Base-by-base conservation (phyloP, 306 rosid genomes). In the Spatholobus suberectus region DNA sequence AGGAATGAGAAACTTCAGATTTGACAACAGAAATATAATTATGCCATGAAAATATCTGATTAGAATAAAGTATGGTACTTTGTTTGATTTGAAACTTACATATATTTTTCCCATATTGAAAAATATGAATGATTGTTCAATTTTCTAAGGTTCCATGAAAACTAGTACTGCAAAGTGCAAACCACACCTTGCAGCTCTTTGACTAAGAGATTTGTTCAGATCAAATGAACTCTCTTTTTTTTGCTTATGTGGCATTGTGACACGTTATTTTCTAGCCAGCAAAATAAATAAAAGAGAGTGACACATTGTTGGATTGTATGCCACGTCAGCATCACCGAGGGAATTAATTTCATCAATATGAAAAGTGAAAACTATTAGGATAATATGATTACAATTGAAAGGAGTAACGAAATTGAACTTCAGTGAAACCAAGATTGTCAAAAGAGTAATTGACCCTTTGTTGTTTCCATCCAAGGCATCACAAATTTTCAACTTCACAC, bases 341-440 rank as follows among this genome's bases (percentile, higher is more conserved):
- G 21, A 67, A 34, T 66, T 34, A 46, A 67, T 66, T 78, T 29
- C 75, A 34, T 66, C 47, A 34, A 52, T 47, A 4, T 59, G 43
- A 51, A 51, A 62, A 62, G 17, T 24, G 67, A 49, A 46, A 77
- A 38, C 55, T 65, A 78, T 12, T 21, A 52, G 75, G 55, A 67
- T 34, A 23, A 37, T 49, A 51, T 21, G 26, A 32, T 51, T 67
- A 37, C 81, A 66, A n/a, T n/a, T n/a, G n/a, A 10, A 59, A 59
- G 71, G 58, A 40, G 32, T 47, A 14, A 51, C 65, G 20, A 46
- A 62, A 29, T 77, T 62, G 35, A 77, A 44, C 29, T 77, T 18
- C 38, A 20, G 74, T 65, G 51, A 49, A 32, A 47, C 47, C 21
- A 47, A 34, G 74, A 46, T 78, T 41, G 40, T 26, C 35, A 18